Evolutionary conservation across 495 filamentous ascomycete species (phyloP).

Genomic region (Bryoglossum gracile): DNA sequence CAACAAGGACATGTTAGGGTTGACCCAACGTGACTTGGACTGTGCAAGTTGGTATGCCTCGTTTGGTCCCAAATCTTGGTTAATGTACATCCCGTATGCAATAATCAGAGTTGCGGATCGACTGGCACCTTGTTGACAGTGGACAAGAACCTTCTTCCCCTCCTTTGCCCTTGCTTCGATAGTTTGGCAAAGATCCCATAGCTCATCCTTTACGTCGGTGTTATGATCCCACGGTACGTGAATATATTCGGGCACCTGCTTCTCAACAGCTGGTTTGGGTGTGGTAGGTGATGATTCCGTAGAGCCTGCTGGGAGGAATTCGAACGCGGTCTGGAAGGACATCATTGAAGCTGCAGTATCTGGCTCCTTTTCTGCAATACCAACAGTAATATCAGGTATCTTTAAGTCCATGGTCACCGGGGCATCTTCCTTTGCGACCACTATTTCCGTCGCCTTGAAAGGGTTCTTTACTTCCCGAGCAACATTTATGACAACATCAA

Average conservation of each 20-base stretch:
- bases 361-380: constrained; percentile 46
- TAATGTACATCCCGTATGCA: constrained; percentile 90
- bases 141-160: constrained; percentile 82
- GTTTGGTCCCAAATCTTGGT: constrained; percentile 79
- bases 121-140: constrained; percentile 94
- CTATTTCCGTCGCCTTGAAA: constrained; percentile 45
- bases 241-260: constrained; percentile 75
- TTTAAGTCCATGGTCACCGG: background rate
- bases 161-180: constrained; percentile 73
- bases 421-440: constrained; percentile 19
- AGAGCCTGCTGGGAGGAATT: constrained; percentile 37
- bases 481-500: constrained; percentile 92
- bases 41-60: constrained; percentile 91
- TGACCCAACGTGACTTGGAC: constrained; percentile 86
- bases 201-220: constrained; percentile 83
- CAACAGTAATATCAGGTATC: constrained; percentile 28
- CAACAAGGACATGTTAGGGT: constrained; percentile 96
- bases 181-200: constrained; percentile 75
- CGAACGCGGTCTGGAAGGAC: constrained; percentile 68
- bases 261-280: constrained; percentile 42
- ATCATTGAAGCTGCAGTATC: constrained; percentile 62
- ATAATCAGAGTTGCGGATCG: constrained; percentile 95
- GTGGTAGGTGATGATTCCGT: constrained; percentile 45
- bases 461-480: constrained; percentile 91
- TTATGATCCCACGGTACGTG: constrained; percentile 98